Evolutionary conservation across 441 rosid species (phyloP), one percentile per base, ranked within the genome.

Genomic region (Adansonia gregorii): DNA sequence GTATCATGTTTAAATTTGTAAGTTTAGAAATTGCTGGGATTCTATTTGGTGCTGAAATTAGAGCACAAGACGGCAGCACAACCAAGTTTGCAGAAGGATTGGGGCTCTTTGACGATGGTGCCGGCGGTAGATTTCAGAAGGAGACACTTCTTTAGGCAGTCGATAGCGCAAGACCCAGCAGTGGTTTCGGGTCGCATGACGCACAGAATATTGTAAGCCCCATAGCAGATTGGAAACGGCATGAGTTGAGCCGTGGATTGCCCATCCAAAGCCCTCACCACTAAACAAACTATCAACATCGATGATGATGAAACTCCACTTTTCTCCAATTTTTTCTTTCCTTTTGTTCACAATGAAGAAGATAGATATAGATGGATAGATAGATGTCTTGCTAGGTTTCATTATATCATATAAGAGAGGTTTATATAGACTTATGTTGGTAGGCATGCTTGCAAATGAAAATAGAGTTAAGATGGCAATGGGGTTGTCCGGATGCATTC

Each of bases 21-120:
- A 24, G 27, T 24, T 24, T 24, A 14, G 17, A 11, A 4, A 52
- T 52, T 52, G 14, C 56, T n/a, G 14, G 56, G 85, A 24, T 81
- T 67, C 2, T 58, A 41, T 51, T 7, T 74, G 79, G 88, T 56
- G 86, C 86, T 86, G 76, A 82, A 1, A 20, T 74, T 48, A 35
- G 86, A 14, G 79, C 89, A 88, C 51, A 73, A 39, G 78, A 85
- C 65, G n/a, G 72, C 24, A 68, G 89, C 86, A 70, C 89, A 86
- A 0, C 88, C 83, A 65, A 86, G 79, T 67, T 65, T 82, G 85
- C 91, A 86, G 84, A 75, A 85, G 79, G 27, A 24, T 24, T 24
- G 27, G 27, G 27, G 27, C 7, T 70, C 43, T 22, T 22, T 12
- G 41, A 49, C 17, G 1, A n/a, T 14, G 56, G n/a, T 1, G 27